Evolutionary conservation across 768 basidiomycete genomes (phyloP), one percentile per base, ranked within the genome.

Genomic region (Fibroporia radiculosa): DNA sequence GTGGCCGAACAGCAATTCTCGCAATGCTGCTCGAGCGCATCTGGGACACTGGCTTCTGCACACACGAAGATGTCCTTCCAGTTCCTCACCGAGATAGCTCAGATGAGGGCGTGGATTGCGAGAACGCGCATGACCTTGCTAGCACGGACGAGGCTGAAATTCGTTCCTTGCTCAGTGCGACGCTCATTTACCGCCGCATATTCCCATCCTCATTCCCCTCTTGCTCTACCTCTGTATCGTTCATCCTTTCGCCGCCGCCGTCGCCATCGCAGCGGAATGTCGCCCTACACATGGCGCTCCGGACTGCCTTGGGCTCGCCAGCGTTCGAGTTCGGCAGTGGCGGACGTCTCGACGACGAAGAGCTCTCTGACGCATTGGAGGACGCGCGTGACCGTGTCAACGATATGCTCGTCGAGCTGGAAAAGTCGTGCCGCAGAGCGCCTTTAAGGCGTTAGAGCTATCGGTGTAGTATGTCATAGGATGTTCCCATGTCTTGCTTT

Each of bases 351-450:
- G 57, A 62, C 56, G 56, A 69, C 44, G 67, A 61, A 44, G 74
- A 68, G 54, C 72, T 74, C 51, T 63, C 56, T 26, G 61, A 43
- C n/a, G 59, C 61, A 22, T 59, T 88, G 42, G 86, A 89, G 59
- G 84, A 88, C 48, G 85, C 84, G 37, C 70, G 80, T 45, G 87
- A 89, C 61, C 64, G 71, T n/a, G 80, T 79, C 27, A 83, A 87
- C 37, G 87, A 90, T 64, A 68, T 82, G 68, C 68, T 88, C 37
- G 70, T 74, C 3, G 66, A 64, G 43, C 50, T 53, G 7, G 59
- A 60, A 46, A 54, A 56, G 27, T 56, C 56, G 41, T 50, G 54
- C 29, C 47, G 54, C 44, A 37, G 55, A 44, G 56, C 51, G 8
- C n/a, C n/a, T n/a, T n/a, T n/a, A n/a, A n/a, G n/a, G n/a, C n/a